Evolutionary conservation across 495 filamentous ascomycete genomes (phyloP), one percentile per base, ranked within the genome.

Genomic region (Evansstolkia leycettana): DNA sequence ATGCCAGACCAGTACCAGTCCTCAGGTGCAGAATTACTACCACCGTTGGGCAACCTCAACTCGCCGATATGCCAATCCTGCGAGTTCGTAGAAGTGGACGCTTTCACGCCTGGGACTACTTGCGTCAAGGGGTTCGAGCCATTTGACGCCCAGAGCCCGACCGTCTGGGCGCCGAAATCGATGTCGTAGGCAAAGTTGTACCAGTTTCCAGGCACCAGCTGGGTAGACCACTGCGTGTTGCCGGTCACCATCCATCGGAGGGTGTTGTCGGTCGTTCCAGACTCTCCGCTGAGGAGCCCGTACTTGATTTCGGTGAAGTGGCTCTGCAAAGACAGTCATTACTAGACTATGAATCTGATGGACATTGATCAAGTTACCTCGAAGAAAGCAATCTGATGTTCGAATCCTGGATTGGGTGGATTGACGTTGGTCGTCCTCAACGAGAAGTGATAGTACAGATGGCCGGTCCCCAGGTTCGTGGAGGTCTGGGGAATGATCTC

Each of bases 301-400:
- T 73, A 74, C 61, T 84, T 82, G 51, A 85, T 55, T 61, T 83
- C 80, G 37, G 79, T 83, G 55, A 82, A 84, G 60, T 83, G 78
- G 51, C 65, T 73, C 62, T n/a, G n/a, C n/a, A n/a, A n/a, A n/a
- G n/a, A n/a, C n/a, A n/a, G n/a, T n/a, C n/a, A n/a, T n/a, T n/a
- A n/a, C 83, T 7, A 17, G 19, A 11, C 26, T 16, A 10, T 20
- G n/a, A n/a, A n/a, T n/a, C n/a, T n/a, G n/a, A n/a, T n/a, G n/a
- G n/a, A n/a, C n/a, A n/a, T n/a, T n/a, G n/a, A n/a, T n/a, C n/a
- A n/a, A n/a, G n/a, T n/a, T n/a, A 56, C 46, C n/a, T 55, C 60
- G 37, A 84, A 84, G 63, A 84, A 84, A 46, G 67, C 72, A 39
- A 84, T 76, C 55, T 84, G 80, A 51, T 84, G 80, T 61, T 84